Evolutionary conservation across 1,284 basidiomycete genomes (phyloP), one percentile per base, ranked within the genome.

Genomic region (Ustilago vetiveriae): DNA sequence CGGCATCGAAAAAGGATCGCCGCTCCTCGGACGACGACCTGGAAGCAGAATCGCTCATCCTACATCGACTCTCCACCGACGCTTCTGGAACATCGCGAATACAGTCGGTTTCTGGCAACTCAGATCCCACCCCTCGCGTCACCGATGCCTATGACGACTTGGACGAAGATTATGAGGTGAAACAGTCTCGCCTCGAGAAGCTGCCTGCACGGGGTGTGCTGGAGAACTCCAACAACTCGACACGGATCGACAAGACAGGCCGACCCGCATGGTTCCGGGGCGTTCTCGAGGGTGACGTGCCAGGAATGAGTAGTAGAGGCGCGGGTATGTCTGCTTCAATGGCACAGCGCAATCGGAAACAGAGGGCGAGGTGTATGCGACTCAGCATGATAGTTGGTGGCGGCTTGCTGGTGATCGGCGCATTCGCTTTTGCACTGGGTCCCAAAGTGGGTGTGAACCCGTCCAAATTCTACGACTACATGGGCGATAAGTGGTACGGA

Each of bases 401-500:
- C 3, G 40, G 67, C 7, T 17, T 73, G 11, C 29, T 78, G 21
- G 59, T 73, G 26, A 39, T 62, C 1, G 71, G 57, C 6, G 59
- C 65, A 7, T 77, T 79, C 41, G 70, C 49, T 21, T 75, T 81
- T 50, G 72, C 75, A 3, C 52, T 81, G 1, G 73, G 71, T 2
- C 70, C 58, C 19, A 54, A 63, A 37, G 22, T 60, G 6, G 65
- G 72, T n/a, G 40, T 55, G 11, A 44, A 39, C 8, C 54, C 53
- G 13, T 49, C 35, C 33, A 55, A 40, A 17, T 26, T 60, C 6
- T 70, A 72, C 56, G 47, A 59, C 30, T 69, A 72, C 23, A 60
- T 54, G 43, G 72, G 62, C 4, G 72, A 74, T 44, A 60, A 64
- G 22, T 76, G 69, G 74, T 63, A 69, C 21, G 71, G 54, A 11